phyloP scores from a whole-genome alignment of 2,329 filamentous ascomycete genomes.

The Ceratocystis papillata region DNA sequence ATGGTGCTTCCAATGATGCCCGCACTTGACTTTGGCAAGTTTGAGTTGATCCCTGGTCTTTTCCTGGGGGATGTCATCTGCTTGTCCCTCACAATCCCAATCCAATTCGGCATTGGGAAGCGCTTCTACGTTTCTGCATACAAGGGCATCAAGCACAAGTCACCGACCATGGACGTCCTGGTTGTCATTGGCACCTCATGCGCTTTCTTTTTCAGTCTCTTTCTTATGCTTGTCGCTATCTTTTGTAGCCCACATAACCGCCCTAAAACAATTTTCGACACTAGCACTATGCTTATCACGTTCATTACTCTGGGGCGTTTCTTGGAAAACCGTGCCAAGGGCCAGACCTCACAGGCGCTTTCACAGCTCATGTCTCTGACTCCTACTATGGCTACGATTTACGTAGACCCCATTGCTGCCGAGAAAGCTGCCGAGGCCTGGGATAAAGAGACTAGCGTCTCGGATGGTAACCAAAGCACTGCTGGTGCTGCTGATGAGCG shows the following conservation, averaged over 20 bases:
- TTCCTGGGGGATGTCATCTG: conserved; percentile 84
- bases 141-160: conserved; percentile 79
- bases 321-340: conserved; percentile 88
- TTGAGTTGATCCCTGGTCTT: conserved; percentile 59
- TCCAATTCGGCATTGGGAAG: conserved; percentile 92
- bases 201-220: conserved; percentile 89
- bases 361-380: conserved; percentile 91
- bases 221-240: conserved; percentile 76
- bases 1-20: conserved; percentile 91
- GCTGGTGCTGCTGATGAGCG: conserved; percentile 65
- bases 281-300: conserved; percentile 94
- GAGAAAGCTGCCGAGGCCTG: conserved; percentile 80
- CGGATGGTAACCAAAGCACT: conserved; percentile 32
- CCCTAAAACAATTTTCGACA: conserved; percentile 88
- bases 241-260: conserved; percentile 62
- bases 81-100: conserved; percentile 71
- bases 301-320: conserved; percentile 88
- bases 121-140: conserved; percentile 91
- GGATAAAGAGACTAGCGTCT: conserved; percentile 39
- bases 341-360: conserved; percentile 87
- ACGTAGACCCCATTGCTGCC: conserved; percentile 83
- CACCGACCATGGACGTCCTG: conserved; percentile 95
- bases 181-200: conserved; percentile 88
- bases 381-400: conserved; percentile 94
- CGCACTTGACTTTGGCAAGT: conserved; percentile 62